Evolutionary conservation across 83 land plant species (phyloP), one percentile per base, ranked within the genome.

Genomic region (Isoetes engelmannii): DNA sequence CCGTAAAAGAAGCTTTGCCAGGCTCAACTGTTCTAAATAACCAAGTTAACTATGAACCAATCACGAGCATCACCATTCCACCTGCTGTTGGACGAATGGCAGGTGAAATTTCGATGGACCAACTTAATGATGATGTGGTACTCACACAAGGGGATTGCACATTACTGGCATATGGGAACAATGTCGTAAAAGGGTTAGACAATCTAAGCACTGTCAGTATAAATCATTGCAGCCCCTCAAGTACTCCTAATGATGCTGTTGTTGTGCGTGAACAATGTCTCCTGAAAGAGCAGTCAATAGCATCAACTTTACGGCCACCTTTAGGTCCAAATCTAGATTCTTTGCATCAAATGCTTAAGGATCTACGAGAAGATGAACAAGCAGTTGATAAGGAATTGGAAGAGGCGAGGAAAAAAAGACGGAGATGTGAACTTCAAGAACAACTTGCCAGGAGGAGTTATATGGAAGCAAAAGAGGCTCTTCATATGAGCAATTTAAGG

Each of bases 371-470:
- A 74, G 74, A 58, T 10, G 92, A 87, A 72, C 86, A 85, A 47
- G 42, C 44, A 18, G 72, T 75, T 4, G 92, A 89, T 54, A 87
- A 77, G 67, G 88, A 84, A 41, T 73, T 93, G 45, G 88, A 93
- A 56, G 87, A 81, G 67, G 98, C 89, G 51, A 92, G 80, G 57
- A 75, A 79, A 65, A 69, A 77, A 48, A 80, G 98, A 64, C 78
- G 79, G 28, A 76, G 28, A 41, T 87, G 89, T 81, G 98, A 93
- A 80, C 61, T 85, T 69, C 87, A 80, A 76, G 96, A 89, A 82
- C 81, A 80, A 61, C 47, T 74, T 53, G 89, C 96, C 47, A 63
- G 89, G 28, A 81, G 78, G 72, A 80, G 74, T 13, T 87, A 87
- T 74, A 75, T 83, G 17, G 79, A 82, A 58, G 92, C 89, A 4